Evolutionary conservation across 2,329 filamentous ascomycete species (phyloP).

Genomic region (Talaromyces sp.): DNA sequence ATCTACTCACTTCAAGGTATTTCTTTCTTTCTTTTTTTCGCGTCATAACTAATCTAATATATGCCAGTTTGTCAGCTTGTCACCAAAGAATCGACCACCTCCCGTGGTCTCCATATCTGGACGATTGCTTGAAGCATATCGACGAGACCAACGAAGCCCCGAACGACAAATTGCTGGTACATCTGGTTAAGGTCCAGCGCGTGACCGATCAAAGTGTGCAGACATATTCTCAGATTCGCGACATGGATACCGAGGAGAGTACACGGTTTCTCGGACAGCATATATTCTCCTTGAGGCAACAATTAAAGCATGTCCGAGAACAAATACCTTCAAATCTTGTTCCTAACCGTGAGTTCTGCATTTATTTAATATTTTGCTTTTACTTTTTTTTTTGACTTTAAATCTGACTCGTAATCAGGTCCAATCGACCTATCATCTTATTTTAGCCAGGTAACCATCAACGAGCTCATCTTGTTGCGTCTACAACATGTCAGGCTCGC

Average conservation of each 20-base stretch:
- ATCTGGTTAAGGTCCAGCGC: constrained; percentile 17
- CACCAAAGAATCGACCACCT: constrained; percentile 47
- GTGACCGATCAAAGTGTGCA: neutral
- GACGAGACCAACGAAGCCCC: constrained; percentile 41
- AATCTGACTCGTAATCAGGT: neutral
- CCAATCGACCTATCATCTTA: neutral
- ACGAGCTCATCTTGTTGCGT: constrained; percentile 5
- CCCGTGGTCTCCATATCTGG: constrained; percentile 54
- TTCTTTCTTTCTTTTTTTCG: constrained; percentile 1
- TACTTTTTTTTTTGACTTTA: neutral
- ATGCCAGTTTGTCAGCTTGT: constrained; percentile 34
- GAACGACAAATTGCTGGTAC: constrained; percentile 45
- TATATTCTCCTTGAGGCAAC: constrained; percentile 1
- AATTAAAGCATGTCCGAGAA: neutral
- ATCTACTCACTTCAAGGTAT: constrained; percentile 37
- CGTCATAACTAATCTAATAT: neutral
- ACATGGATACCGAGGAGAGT: constrained; percentile 1
- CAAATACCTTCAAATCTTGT: constrained; percentile 3
- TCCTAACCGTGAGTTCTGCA: neutral
- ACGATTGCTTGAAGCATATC: constrained; percentile 48
- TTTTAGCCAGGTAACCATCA: constrained; percentile 1
- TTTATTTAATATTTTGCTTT: too few relatives aligned
- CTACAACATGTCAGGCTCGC: neutral
- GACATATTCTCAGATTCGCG: constrained; percentile 1
- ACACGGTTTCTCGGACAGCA: constrained; percentile 3